Conservation (phyloP, 2,329 filamentous ascomycete genomes). For the Beauveria australis region DNA sequence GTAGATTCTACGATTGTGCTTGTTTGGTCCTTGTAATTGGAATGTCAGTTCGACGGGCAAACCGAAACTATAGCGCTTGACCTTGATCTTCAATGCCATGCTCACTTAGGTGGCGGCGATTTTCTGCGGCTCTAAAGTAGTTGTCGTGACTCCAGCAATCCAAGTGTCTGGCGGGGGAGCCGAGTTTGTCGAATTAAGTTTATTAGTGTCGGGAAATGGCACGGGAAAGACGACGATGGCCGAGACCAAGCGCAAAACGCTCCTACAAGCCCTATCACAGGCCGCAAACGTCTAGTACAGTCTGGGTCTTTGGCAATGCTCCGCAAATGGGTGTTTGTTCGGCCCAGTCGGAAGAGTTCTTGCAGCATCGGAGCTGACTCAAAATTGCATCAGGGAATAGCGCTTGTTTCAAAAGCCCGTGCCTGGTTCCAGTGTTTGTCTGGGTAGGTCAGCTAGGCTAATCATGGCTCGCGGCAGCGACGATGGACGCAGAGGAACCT, state of each 20-base stretch:
- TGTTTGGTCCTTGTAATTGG: background rate
- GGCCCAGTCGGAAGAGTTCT: too few relatives aligned
- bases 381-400: too few relatives aligned
- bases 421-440: background rate
- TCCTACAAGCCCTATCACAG: background rate
- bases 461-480: too few relatives aligned
- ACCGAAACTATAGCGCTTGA: background rate
- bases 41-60: background rate
- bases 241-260: background rate
- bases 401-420: background rate
- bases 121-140: background rate
- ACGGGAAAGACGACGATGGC: background rate
- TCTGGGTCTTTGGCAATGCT: too few relatives aligned
- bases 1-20: background rate
- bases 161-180: background rate
- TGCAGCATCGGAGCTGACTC: too few relatives aligned
- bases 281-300: background rate
- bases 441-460: too few relatives aligned
- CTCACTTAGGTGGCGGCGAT: background rate
- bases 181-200: background rate
- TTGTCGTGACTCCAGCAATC: background rate
- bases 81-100: background rate
- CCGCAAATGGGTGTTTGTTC: too few relatives aligned
- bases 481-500: background rate
- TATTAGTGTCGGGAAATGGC: background rate